Evolutionary conservation across 2,329 filamentous ascomycete genomes (phyloP).

Genomic region (Ascochyta fabae): DNA sequence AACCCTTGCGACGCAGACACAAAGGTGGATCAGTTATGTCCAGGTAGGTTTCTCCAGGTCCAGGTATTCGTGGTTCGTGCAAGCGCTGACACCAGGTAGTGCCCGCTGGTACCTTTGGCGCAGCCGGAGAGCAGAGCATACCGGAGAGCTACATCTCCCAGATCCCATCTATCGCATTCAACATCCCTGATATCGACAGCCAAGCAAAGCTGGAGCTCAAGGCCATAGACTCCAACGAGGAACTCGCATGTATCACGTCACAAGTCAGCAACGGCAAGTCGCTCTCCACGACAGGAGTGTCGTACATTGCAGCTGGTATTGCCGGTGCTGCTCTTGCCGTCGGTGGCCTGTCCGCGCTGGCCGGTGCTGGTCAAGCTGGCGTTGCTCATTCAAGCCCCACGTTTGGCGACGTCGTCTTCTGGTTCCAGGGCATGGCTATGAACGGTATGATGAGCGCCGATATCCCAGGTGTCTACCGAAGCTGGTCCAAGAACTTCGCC

Average conservation of each 20-base stretch:
- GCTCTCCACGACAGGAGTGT: constrained; percentile 73
- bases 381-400: constrained; percentile 75
- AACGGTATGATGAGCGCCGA: constrained; percentile 95
- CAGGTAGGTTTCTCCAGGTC: constrained; percentile 62
- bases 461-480: constrained; percentile 86
- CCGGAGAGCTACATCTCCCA: constrained; percentile 72
- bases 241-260: constrained; percentile 83
- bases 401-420: constrained; percentile 83
- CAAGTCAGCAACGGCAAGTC: constrained; percentile 88
- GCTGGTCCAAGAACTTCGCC: constrained; percentile 90
- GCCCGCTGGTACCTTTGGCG: constrained; percentile 75
- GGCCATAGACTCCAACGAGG: constrained; percentile 62
- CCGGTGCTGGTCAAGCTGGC: constrained; percentile 58
- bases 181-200: constrained; percentile 87
- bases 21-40: constrained; percentile 78
- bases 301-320: constrained; percentile 83
- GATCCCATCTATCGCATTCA: constrained; percentile 89
- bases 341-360: constrained; percentile 73
- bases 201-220: constrained; percentile 79
- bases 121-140: constrained; percentile 74
- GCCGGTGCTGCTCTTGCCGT: constrained; percentile 82
- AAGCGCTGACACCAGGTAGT: constrained; percentile 57
- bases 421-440: constrained; percentile 93
- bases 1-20: constrained; percentile 77
- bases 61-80: not conserved